Percentiles rank a stretch among this genome's conserved stretches.
phyloP scores from a whole-genome alignment of 2,329 filamentous ascomycete genomes.

The Botrytis galanthina region DNA sequence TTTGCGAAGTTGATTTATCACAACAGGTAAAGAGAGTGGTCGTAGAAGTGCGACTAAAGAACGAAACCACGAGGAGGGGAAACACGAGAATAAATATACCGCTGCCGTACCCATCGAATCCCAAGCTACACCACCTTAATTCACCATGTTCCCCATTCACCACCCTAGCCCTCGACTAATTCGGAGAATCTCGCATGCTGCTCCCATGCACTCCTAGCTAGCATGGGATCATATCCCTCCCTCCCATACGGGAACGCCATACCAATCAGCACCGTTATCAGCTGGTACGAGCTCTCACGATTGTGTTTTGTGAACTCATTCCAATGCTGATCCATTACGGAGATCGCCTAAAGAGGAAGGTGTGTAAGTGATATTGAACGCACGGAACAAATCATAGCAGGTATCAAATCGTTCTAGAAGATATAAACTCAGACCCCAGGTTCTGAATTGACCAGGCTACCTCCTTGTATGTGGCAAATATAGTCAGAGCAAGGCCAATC shows the following conservation, averaged over 20 bases:
- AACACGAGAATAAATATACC: constrained; percentile 21
- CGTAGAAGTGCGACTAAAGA: constrained; percentile 16
- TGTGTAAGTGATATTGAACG: constrained; percentile 7
- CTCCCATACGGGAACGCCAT: constrained; percentile 12
- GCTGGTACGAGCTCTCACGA: constrained; percentile 13
- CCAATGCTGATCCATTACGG: constrained; percentile 6
- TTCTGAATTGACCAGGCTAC: constrained; percentile 13
- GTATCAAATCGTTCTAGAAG: constrained; percentile 21
- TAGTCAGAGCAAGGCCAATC: not conserved
- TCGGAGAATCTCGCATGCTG: constrained; percentile 14
- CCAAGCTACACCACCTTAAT: not conserved
- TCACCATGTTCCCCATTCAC: constrained; percentile 3
- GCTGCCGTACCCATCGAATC: not conserved
- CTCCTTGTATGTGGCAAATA: constrained; percentile 16
- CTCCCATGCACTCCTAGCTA: constrained; percentile 7
- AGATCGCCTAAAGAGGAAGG: constrained; percentile 9
- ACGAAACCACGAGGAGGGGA: constrained; percentile 4
- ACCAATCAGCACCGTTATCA: constrained; percentile 17
- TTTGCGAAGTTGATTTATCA: constrained; percentile 12
- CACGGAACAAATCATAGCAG: constrained; percentile 15
- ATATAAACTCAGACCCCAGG: constrained; percentile 16
- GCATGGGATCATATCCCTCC: constrained; percentile 14
- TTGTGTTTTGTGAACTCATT: constrained; percentile 1
- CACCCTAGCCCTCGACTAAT: not conserved
- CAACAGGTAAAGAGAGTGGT: constrained; percentile 15